Conservation (phyloP, 108 stramenopile genomes). For the Cyclotella choctawhatcheeana region DNA sequence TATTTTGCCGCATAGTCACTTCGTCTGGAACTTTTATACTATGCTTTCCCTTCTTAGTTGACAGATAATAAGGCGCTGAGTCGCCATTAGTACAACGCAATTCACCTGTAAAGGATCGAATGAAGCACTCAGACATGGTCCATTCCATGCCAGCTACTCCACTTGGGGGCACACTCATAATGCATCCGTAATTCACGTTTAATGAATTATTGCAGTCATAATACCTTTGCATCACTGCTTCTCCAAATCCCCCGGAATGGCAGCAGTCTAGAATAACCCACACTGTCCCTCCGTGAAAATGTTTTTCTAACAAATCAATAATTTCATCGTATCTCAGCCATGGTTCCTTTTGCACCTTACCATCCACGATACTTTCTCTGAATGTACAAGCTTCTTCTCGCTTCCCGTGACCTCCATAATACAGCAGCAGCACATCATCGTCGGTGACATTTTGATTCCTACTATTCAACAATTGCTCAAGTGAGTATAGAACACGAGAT, state of each 20-base stretch:
- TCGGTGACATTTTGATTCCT: conserved; percentile 13
- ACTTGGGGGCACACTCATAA: conserved; percentile 36
- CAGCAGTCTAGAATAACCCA: conserved; percentile 48
- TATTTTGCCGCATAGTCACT: not conserved
- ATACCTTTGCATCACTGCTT: conserved; percentile 29
- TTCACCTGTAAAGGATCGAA: conserved; percentile 37
- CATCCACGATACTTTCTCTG: conserved; percentile 17
- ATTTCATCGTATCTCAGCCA: conserved; percentile 36
- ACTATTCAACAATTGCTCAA: conserved; percentile 27
- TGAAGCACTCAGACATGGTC: conserved; percentile 47
- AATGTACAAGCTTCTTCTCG: conserved; percentile 27
- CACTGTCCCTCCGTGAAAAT: conserved; percentile 30
- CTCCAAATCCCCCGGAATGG: conserved; percentile 46
- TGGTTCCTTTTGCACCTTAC: conserved; percentile 16
- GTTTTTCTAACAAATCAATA: conserved; percentile 33
- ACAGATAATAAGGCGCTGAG: conserved; percentile 16
- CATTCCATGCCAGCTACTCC: conserved; percentile 46
- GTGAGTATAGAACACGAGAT: conserved; percentile 31
- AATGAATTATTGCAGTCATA: conserved; percentile 9
- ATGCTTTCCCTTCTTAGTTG: conserved; percentile 30
- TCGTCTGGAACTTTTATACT: conserved; percentile 10
- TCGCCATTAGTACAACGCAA: conserved; percentile 13
- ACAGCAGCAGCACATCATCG: conserved; percentile 35
- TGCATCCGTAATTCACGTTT: conserved; percentile 44
- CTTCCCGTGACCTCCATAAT: conserved; percentile 51